These are phyloP conservation scores for Pyricularia pennisetigena DNA, from an alignment of 2,329 filamentous ascomycete genomes.

Conservation along the genomic window DNA sequence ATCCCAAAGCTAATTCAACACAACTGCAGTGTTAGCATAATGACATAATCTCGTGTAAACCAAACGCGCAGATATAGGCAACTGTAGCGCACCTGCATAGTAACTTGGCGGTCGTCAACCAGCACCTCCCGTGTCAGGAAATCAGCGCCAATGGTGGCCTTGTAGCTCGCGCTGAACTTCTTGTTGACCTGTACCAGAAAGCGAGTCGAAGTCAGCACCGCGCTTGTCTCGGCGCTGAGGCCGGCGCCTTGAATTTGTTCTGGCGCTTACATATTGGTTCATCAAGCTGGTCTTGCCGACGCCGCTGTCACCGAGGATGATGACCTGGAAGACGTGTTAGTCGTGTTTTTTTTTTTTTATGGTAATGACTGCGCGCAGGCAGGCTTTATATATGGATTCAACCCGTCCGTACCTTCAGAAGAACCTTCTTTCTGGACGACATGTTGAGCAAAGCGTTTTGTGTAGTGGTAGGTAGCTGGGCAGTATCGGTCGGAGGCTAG, in stretches of 20 bases:
- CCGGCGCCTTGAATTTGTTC: conserved; percentile 1
- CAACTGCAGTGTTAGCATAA: conserved; percentile 8
- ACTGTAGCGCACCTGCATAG: conserved; percentile 58
- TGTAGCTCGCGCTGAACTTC: conserved; percentile 99
- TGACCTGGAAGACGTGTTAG: conserved; percentile 55
- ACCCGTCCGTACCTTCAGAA: conserved; percentile 60
- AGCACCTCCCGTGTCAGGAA: conserved; percentile 97
- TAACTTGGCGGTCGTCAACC: conserved; percentile 93
- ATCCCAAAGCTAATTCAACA: conserved; percentile 70
- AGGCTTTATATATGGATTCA: background rate
- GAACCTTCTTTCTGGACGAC: conserved; percentile 81
- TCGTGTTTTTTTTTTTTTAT: background rate
- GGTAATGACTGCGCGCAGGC: background rate
- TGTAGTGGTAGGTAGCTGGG: background rate
- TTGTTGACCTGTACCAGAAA: conserved; percentile 75
- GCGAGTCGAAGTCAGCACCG: conserved; percentile 3
- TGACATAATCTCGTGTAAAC: background rate
- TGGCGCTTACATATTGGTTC: conserved; percentile 94
- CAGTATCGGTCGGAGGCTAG: background rate
- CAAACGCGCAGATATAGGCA: background rate
- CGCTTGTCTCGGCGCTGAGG: background rate
- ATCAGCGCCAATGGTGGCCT: conserved; percentile 97
- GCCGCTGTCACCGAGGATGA: conserved; percentile 97
- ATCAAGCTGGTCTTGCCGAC: conserved; percentile 99
- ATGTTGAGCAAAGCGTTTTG: conserved; percentile 33